phyloP scores from a whole-genome alignment of 2,329 filamentous ascomycete species.

The Ophiostoma pallidulum region DNA sequence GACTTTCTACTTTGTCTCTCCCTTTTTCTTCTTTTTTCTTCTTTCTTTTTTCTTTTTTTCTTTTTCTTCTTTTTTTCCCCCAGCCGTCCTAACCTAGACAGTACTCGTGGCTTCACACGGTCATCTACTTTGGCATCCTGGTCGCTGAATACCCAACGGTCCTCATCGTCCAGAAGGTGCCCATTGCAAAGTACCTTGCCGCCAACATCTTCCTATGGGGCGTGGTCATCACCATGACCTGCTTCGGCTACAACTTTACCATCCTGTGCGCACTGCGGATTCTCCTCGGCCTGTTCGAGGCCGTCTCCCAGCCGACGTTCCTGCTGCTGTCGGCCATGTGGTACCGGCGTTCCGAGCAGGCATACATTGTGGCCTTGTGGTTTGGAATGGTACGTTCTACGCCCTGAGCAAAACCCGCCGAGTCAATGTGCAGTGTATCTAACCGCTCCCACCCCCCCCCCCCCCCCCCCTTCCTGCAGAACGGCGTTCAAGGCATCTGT shows the following conservation, averaged over 20 bases:
- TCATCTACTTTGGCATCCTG: conserved; percentile 10
- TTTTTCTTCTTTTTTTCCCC: not conserved
- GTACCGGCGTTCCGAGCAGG: conserved; percentile 62
- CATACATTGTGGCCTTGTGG: conserved; percentile 59
- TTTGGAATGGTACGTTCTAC: conserved; percentile 18
- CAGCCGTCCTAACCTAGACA: too few relatives aligned
- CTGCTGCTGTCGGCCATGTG: conserved; percentile 59
- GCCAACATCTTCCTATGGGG: conserved; percentile 48
- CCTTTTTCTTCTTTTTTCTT: not conserved
- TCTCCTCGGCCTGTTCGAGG: conserved; percentile 62
- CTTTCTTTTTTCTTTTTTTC: not conserved
- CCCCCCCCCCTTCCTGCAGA: too few relatives aligned
- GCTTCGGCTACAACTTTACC: too few relatives aligned
- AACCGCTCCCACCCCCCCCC: too few relatives aligned
- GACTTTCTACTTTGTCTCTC: not conserved
- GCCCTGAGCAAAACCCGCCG: conserved; percentile 24
- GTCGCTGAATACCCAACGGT: conserved; percentile 1
- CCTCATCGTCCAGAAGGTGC: not conserved
- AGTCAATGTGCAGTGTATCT: too few relatives aligned
- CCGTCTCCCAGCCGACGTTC: conserved; percentile 59
- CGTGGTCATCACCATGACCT: conserved; percentile 25
- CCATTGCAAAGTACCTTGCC: conserved; percentile 12
- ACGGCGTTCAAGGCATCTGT: conserved; percentile 62
- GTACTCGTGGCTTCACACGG: conserved; percentile 1
- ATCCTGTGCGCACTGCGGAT: too few relatives aligned